These are phyloP conservation scores for Hirschfeldia incana DNA, from an alignment of 345 rosid species.

Conservation along the genomic window DNA sequence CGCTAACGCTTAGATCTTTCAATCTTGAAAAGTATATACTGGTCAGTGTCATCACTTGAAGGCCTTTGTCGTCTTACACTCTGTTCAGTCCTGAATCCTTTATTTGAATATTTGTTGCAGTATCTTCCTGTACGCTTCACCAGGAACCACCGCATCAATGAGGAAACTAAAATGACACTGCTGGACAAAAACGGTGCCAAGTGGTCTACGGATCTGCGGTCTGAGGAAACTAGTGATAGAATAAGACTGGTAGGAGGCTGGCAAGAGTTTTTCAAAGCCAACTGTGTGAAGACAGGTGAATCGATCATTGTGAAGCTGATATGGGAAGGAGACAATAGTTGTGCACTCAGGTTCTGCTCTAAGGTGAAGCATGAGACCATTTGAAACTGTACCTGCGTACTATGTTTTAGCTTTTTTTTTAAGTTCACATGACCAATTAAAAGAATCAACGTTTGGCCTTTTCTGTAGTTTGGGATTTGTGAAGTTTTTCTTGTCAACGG, in stretches of 20 bases:
- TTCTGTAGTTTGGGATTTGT: neutral
- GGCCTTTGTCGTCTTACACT: neutral
- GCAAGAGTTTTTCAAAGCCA: neutral
- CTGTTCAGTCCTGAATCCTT: neutral
- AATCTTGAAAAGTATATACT: neutral
- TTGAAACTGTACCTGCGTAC: neutral
- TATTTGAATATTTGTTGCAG: conserved; percentile 7
- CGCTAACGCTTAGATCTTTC: neutral
- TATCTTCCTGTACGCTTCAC: neutral
- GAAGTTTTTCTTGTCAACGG: neutral
- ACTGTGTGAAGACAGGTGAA: neutral
- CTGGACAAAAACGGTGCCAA: conserved; percentile 20
- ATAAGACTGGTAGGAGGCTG: neutral
- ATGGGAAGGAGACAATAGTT: conserved; percentile 1
- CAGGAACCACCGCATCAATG: neutral
- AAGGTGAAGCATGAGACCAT: neutral
- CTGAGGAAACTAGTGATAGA: neutral
- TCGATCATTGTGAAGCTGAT: neutral
- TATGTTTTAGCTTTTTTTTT: neutral
- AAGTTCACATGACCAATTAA: neutral
- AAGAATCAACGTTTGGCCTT: neutral
- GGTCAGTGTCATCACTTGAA: conserved; percentile 20
- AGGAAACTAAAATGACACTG: neutral
- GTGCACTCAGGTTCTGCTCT: neutral
- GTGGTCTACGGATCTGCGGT: conserved; percentile 7